A percentile compares a stretch with the other conserved stretches of the same genome.
These are phyloP conservation scores for Candida albicans DNA, from an alignment of 1,139 yeast genomes.

Conservation along the genomic window DNA sequence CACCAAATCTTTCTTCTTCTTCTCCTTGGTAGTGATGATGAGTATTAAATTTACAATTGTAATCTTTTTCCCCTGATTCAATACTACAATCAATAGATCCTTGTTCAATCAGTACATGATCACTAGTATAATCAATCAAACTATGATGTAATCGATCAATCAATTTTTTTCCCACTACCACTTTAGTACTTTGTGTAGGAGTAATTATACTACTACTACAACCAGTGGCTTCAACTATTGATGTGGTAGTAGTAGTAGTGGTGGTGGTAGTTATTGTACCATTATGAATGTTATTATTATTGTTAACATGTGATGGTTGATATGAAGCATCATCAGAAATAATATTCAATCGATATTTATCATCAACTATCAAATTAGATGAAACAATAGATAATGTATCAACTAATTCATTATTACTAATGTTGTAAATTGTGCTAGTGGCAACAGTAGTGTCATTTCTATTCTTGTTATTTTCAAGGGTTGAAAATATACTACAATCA, in stretches of 20 bases:
- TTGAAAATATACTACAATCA: too few species aligned
- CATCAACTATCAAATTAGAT: constrained; percentile 1
- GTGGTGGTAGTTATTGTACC: background rate
- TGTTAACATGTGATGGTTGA: constrained; percentile 2
- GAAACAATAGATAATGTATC: constrained; percentile 6
- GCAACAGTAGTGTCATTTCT: background rate
- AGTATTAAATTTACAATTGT: background rate
- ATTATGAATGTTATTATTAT: background rate
- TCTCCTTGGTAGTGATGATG: background rate
- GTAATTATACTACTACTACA: constrained; percentile 1
- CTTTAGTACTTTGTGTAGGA: constrained; percentile 1
- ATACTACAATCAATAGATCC: too few species aligned
- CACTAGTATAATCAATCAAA: constrained; percentile 2
- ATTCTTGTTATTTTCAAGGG: background rate
- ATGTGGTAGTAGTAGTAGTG: background rate
- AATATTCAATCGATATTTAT: constrained; percentile 4
- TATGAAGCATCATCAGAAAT: constrained; percentile 10
- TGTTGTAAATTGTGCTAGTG: background rate
- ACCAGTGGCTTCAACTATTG: background rate
- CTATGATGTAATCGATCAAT: background rate
- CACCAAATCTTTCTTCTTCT: background rate
- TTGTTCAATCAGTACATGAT: constrained; percentile 6
- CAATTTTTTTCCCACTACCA: background rate
- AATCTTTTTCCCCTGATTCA: background rate
- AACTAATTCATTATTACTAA: background rate